phyloP scores from a whole-genome alignment of 805 yeast genomes.

The Ogataea populi-albae region DNA sequence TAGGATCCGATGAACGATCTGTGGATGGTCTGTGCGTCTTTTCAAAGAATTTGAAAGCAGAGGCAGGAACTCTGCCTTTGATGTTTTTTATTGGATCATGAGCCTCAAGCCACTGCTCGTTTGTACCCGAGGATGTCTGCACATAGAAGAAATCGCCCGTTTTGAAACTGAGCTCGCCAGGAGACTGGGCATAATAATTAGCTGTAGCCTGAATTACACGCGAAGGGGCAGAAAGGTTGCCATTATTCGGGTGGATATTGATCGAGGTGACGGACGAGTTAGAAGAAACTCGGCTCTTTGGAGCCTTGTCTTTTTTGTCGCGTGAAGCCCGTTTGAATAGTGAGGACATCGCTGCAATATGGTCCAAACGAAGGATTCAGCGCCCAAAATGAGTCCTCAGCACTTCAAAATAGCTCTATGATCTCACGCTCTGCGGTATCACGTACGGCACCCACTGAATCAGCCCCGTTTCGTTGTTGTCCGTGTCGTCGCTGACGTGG shows the following conservation, averaged over 20 bases:
- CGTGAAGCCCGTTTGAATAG: conserved; percentile 32
- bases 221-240: conserved; percentile 53
- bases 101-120: conserved; percentile 74
- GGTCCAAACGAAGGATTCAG: too few relatives aligned
- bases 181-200: conserved; percentile 73
- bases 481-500: too few relatives aligned
- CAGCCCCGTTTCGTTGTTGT: too few relatives aligned
- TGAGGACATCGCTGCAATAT: conserved; percentile 22
- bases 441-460: too few relatives aligned
- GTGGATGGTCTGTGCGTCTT: conserved; percentile 45
- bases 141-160: conserved; percentile 92
- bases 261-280: conserved; percentile 15
- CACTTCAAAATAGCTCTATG: too few relatives aligned
- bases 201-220: conserved; percentile 81
- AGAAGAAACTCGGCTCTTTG: conserved; percentile 20
- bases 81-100: conserved; percentile 76
- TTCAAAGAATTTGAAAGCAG: conserved; percentile 76
- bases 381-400: too few relatives aligned
- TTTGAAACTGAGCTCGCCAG: conserved; percentile 73
- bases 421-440: too few relatives aligned
- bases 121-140: conserved; percentile 47
- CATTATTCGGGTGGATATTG: conserved; percentile 6
- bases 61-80: conserved; percentile 83
- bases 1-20: conserved; percentile 7
- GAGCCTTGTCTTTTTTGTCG: conserved; percentile 25